phyloP scores from a whole-genome alignment of 345 rosid species.

The Lepidium aucheri region DNA sequence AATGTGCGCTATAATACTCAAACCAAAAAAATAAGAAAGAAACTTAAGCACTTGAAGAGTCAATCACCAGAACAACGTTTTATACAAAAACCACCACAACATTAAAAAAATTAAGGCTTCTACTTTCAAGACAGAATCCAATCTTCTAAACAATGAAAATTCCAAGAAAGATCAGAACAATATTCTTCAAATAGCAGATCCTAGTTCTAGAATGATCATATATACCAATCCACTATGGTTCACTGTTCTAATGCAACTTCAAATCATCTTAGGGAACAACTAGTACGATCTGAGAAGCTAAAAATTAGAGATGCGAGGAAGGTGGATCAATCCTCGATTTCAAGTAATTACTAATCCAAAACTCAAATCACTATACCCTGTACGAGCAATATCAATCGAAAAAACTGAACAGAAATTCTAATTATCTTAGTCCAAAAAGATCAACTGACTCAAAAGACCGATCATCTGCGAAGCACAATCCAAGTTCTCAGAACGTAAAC shows the following conservation, averaged over 20 bases:
- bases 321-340: constrained; percentile 7
- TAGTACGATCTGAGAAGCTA: background rate
- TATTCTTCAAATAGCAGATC: background rate
- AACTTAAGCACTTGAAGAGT: background rate
- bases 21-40: background rate
- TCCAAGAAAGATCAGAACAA: background rate
- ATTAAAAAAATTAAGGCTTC: background rate
- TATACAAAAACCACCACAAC: background rate
- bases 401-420: background rate
- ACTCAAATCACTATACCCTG: background rate
- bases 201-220: background rate
- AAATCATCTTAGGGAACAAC: background rate
- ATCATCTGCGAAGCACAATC: constrained; percentile 9
- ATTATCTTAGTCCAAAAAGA: background rate
- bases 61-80: background rate
- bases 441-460: background rate
- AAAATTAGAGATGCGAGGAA: too few relatives aligned
- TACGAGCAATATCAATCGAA: background rate
- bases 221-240: background rate
- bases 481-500: too few relatives aligned
- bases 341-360: background rate
- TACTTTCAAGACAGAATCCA: background rate
- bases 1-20: background rate
- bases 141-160: background rate
- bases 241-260: background rate